These are phyloP conservation scores for Syncephalastrum monosporum DNA, from an alignment of 371 early-diverging fungal genomes.

Conservation along the genomic window DNA sequence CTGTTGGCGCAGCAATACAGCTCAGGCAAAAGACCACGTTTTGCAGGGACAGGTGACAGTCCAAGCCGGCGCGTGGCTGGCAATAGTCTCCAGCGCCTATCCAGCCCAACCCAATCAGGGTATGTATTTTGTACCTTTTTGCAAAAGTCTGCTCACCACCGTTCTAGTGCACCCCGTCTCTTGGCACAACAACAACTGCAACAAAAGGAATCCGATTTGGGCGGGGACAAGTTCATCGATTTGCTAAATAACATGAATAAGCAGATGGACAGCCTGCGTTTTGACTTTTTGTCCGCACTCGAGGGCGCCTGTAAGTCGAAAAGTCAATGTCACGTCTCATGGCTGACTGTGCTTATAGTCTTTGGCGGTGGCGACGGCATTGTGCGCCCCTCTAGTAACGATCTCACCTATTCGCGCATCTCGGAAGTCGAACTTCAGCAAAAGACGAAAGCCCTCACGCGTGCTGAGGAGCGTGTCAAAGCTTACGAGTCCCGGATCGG, in stretches of 20 bases:
- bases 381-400: not conserved
- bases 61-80: no score
- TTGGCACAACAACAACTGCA: not conserved
- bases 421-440: slow-evolving; percentile 28
- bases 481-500: slow-evolving; percentile 49
- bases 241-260: slow-evolving; percentile 38
- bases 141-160: no score
- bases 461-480: slow-evolving; percentile 33
- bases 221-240: slow-evolving; percentile 26
- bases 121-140: no score
- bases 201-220: slow-evolving; percentile 1
- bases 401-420: slow-evolving; percentile 15
- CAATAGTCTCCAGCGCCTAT: no score
- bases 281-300: slow-evolving; percentile 60
- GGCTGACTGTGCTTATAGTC: not conserved
- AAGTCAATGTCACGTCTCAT: not conserved
- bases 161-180: no score
- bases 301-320: slow-evolving; percentile 35
- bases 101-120: no score
- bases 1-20: no score
- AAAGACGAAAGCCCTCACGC: slow-evolving; percentile 37
- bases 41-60: no score
- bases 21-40: no score
- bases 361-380: not conserved
- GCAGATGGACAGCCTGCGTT: slow-evolving; percentile 58